Base-by-base conservation (phyloP, 345 rosid species). In the Boechera retrofracta region DNA sequence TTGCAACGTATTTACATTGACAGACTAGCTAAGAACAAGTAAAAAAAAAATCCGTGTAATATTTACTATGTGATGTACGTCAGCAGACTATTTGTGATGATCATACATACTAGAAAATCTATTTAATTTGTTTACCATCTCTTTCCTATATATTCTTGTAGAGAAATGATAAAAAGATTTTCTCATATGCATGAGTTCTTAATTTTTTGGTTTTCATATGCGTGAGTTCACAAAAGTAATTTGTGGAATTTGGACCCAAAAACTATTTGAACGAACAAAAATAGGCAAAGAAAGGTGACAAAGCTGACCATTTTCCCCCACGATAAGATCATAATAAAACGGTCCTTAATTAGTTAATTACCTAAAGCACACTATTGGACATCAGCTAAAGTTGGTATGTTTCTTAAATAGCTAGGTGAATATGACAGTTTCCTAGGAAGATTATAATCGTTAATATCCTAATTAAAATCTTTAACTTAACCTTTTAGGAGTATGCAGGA, bases 401-500 rank as follows among this genome's bases (percentile, higher is more conserved):
- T 69, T 69, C 24, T 38, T 67, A 52, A 38, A 4, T 52, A 21
- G 4, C 59, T 21, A 51, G 6, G 16, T 44, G 58, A 71, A 47
- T 13, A 33, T 8, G 75, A 59, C 51, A 48, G 15, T 49, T 51
- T 74, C 71, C 41, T 56, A 13, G 4, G 51, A 56, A 44, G 56
- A 13, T 32, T 49, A 38, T 18, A 31, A 53, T 39, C 36, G 2
- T 15, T 65, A 41, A 64, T 73, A 73, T 73, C 62, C 35, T 73
- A 42, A 69, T 10, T 32, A 48, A 36, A 57, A 10, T 48, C 32
- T 66, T n/a, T 26, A 11, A 35, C 78, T 8, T 67, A 67, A 48
- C 53, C 79, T 38, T 29, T 49, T 67, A 38, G 52, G 35, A 57
- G 78, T 38, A 12, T 26, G 67, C 61, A 67, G 60, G 79, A 58